phyloP scores from a whole-genome alignment of 1,284 basidiomycete genomes.

The Pterulicium gracile region DNA sequence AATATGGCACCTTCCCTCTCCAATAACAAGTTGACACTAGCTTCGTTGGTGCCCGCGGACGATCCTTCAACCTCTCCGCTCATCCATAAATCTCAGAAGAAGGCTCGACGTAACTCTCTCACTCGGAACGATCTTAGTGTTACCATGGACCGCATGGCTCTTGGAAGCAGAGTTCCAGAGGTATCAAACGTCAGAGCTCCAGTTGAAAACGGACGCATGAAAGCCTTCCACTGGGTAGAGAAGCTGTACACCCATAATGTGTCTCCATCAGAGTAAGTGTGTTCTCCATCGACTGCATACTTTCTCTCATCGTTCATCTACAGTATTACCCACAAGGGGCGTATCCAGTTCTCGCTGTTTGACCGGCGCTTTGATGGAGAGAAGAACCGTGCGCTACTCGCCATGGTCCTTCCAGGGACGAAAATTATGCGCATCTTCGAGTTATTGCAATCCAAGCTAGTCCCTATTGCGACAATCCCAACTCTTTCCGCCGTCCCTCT shows the following conservation, averaged over 20 bases:
- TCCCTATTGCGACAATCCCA: constrained; percentile 26
- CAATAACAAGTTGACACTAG: constrained; percentile 38
- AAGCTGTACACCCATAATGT: constrained; percentile 42
- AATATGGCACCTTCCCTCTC: constrained; percentile 13
- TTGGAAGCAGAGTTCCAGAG: constrained; percentile 32
- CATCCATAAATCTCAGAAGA: constrained; percentile 18
- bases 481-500: constrained; percentile 49
- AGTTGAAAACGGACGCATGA: constrained; percentile 51
- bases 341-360: constrained; percentile 47
- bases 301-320: no score
- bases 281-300: no score
- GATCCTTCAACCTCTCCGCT: constrained; percentile 15
- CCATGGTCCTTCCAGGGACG: constrained; percentile 42
- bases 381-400: constrained; percentile 39
- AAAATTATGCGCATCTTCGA: constrained; percentile 39
- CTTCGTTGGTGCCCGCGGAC: constrained; percentile 31
- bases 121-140: constrained; percentile 47
- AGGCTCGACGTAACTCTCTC: constrained; percentile 28
- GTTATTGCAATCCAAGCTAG: constrained; percentile 29
- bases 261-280: constrained; percentile 39
- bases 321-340: neutral
- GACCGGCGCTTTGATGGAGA: constrained; percentile 56
- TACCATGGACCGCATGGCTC: constrained; percentile 54
- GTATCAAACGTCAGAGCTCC: constrained; percentile 26
- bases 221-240: constrained; percentile 59